Base-by-base conservation (phyloP, 2,329 filamentous ascomycete species). In the Neonectria magnoliae region DNA sequence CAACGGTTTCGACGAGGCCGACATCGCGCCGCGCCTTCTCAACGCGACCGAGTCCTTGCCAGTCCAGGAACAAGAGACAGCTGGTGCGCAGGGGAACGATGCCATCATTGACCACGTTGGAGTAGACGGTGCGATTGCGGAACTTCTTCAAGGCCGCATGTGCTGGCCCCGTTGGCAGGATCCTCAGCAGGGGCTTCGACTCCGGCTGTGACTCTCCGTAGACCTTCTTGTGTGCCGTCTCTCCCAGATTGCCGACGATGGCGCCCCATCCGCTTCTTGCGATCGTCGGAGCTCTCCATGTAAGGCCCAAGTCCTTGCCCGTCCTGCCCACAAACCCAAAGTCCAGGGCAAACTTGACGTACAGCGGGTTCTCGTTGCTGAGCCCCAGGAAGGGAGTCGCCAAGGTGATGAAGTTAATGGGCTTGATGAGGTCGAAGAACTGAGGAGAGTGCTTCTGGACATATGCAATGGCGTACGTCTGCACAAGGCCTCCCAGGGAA, bases 341-440 rank as follows among this genome's bases (percentile, higher is more conserved):
- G 77, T 99, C 96, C 4, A 99, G 83, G 0, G 96, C 96, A 78
- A 99, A 98, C 74, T 94, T 97, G 79, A 99, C 93, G 77, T 99
- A 99, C 61, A 98, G 85, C 0, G 96, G 96, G 72, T 99, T 99
- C 76, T 99, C 96, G 76, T 99, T 98, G 78, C 95, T 98, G 41
- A 98, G 82, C 0, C 95, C 95, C 1, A 98, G 82, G 70, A 98
- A 93, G 0, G 95, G 95, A 1, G 94, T 91, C 16, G 95, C 94
- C 70, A 98, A 82, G 29, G 92, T 86, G 69, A 98, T 91, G 75
- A 98, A 98, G 76, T 98, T 98, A 76, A 97, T 84, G 0, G 95
- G 95, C 68, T 89, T 87, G 72, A 98, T 97, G 5, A 89, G 82
- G 54, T 94, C 87, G 73, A 98, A 98, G 77, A 98, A 98, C 10